Conservation (phyloP, 768 basidiomycete genomes). For the Kwoniella sp. region DNA sequence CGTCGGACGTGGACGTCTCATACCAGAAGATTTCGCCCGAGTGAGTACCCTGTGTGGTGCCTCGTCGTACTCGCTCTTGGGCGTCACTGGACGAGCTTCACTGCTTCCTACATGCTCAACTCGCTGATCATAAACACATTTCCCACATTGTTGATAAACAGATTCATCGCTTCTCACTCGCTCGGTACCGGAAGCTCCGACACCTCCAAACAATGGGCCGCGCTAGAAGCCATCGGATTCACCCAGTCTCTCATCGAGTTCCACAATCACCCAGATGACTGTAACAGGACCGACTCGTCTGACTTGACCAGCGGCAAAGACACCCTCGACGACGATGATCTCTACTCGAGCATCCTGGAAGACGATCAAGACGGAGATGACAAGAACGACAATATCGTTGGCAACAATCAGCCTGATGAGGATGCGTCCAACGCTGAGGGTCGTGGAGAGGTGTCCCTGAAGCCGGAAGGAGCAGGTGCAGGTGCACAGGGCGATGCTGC, state of each 20-base stretch:
- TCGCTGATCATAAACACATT: neutral
- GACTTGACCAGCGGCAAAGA: neutral
- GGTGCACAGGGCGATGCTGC: neutral
- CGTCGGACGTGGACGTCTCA: neutral
- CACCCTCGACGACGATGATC: constrained; percentile 21
- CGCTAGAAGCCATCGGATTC: constrained; percentile 16
- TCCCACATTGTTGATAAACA: neutral
- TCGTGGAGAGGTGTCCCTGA: neutral
- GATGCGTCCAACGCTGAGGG: neutral
- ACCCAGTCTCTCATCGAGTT: constrained; percentile 24
- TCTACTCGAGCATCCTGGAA: constrained; percentile 12
- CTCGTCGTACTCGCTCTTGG: neutral
- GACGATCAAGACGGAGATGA: constrained; percentile 15
- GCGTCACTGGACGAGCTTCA: too few relatives aligned
- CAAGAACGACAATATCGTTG: neutral
- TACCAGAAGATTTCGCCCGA: neutral
- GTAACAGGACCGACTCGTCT: constrained; percentile 4
- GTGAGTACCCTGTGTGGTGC: too few relatives aligned
- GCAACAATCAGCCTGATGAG: neutral
- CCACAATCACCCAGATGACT: constrained; percentile 14
- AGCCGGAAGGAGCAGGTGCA: neutral
- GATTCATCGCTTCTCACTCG: neutral
- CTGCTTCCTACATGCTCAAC: too few relatives aligned
- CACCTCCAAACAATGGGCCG: constrained; percentile 11
- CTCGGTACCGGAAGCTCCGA: neutral